Evolutionary conservation across 1,284 basidiomycete species (phyloP).

Genomic region (Cystobasidiaceae sp.): DNA sequence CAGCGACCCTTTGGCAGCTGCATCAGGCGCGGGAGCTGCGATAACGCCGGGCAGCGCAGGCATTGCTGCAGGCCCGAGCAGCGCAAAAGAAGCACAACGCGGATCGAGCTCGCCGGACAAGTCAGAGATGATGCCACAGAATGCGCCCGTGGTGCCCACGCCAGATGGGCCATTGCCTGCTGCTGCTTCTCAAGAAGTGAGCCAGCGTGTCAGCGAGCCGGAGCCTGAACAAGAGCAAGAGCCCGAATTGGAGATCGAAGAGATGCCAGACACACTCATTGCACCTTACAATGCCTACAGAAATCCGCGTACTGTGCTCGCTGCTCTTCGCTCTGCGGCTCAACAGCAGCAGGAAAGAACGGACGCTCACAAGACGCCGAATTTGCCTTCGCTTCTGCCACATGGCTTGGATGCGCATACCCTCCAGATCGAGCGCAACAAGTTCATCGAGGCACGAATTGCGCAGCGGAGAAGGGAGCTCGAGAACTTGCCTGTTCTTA

Average conservation of each 20-base stretch:
- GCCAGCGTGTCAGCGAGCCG: too few species aligned
- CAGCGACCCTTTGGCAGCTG: conserved; percentile 42
- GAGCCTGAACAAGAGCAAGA: neutral
- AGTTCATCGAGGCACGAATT: conserved; percentile 83
- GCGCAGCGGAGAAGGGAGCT: conserved; percentile 85
- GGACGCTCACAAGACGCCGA: conserved; percentile 38
- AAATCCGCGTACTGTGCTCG: conserved; percentile 67
- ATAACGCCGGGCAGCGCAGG: conserved; percentile 49
- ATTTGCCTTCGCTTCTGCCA: conserved; percentile 86
- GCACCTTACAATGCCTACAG: conserved; percentile 95
- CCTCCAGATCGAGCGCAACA: conserved; percentile 83
- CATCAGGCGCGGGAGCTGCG: conserved; percentile 57
- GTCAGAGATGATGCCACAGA: too few species aligned
- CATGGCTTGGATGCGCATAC: conserved; percentile 88
- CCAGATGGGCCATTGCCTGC: neutral
- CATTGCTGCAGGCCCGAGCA: conserved; percentile 6
- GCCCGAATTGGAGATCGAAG: conserved; percentile 22
- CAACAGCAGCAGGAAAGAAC: conserved; percentile 15
- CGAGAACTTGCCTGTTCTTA: conserved; percentile 70
- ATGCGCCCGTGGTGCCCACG: conserved; percentile 5
- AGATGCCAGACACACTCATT: conserved; percentile 57
- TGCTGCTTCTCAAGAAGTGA: too few species aligned
- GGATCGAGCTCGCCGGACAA: too few species aligned
- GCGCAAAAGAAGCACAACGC: too few species aligned
- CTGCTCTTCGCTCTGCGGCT: conserved; percentile 45